A percentile compares a stretch with the other conserved stretches of the same genome.
phyloP scores from a whole-genome alignment of 208 protist genomes.

The Polymyxa betae region DNA sequence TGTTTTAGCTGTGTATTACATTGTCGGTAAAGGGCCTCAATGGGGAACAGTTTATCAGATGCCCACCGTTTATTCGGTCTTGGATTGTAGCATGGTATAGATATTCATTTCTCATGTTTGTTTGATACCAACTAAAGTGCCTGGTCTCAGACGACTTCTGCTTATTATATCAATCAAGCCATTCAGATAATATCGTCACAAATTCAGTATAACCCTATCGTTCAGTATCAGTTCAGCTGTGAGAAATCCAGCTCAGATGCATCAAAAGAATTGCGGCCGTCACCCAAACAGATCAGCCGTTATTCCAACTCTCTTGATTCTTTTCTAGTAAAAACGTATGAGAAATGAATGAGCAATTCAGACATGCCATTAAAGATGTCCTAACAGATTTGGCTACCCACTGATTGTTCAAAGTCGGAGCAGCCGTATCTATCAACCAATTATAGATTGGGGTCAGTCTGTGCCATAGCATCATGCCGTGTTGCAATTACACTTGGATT shows the following conservation, averaged over 20 bases:
- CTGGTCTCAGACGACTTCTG: not conserved
- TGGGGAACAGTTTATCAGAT: constrained; percentile 50
- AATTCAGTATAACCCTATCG: not conserved
- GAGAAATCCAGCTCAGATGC: too few relatives aligned
- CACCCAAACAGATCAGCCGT: too few relatives aligned
- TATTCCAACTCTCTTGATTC: not conserved
- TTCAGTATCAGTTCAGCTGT: too few relatives aligned
- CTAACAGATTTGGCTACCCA: too few relatives aligned
- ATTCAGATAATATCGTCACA: not conserved
- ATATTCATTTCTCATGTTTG: not conserved
- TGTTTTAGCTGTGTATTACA: not conserved
- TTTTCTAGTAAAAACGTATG: not conserved
- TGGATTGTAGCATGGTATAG: constrained; percentile 3
- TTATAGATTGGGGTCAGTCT: too few relatives aligned
- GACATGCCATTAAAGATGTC: not conserved
- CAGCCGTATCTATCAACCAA: too few relatives aligned
- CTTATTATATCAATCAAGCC: constrained; percentile 25
- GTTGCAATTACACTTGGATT: too few relatives aligned
- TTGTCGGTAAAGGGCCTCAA: constrained; percentile 13
- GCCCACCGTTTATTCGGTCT: constrained; percentile 23
- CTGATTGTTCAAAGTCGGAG: too few relatives aligned
- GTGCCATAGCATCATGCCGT: too few relatives aligned
- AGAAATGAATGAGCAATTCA: not conserved
- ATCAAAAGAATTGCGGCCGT: too few relatives aligned
- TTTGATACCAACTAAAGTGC: not conserved